A percentile compares a stretch with the other conserved stretches of the same genome.
These are phyloP conservation scores for Phytopythium sindhum DNA, from an alignment of 352 stramenopile species.

Conservation along the genomic window DNA sequence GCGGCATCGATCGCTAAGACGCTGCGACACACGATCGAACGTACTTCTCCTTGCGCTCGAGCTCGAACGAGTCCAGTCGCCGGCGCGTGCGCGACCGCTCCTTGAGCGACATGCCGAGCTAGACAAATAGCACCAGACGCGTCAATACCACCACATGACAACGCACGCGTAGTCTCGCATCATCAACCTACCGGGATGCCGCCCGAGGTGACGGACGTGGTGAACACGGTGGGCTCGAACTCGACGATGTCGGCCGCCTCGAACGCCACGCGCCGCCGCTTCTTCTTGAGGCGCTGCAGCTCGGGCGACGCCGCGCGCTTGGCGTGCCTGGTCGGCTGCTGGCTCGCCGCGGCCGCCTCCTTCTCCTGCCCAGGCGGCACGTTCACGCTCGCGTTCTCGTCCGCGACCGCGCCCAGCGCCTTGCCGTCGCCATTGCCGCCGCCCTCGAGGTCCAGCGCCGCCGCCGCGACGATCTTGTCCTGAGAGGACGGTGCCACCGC, in stretches of 20 bases:
- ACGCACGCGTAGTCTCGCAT: background rate
- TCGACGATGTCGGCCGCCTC: conserved; percentile 83
- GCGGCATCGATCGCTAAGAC: background rate
- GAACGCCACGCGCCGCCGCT: conserved; percentile 66
- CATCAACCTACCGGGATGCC: conserved; percentile 45
- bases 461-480: conserved; percentile 12
- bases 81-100: conserved; percentile 71
- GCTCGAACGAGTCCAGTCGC: conserved; percentile 75
- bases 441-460: conserved; percentile 2
- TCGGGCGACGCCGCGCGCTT: background rate
- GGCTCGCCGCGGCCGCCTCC: background rate
- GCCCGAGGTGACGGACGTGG: conserved; percentile 74
- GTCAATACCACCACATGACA: background rate
- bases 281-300: conserved; percentile 45
- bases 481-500: conserved; percentile 6
- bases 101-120: conserved; percentile 72
- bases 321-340: conserved; percentile 6
- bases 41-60: conserved; percentile 67
- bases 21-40: conserved; percentile 10
- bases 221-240: conserved; percentile 83
- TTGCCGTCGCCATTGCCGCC: conserved; percentile 12
- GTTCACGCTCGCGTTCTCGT: conserved; percentile 27
- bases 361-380: conserved; percentile 6
- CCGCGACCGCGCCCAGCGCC: conserved; percentile 11
- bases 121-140: background rate